These are phyloP conservation scores for Cardamine occulta DNA, from an alignment of 345 rosid species.

Conservation along the genomic window DNA sequence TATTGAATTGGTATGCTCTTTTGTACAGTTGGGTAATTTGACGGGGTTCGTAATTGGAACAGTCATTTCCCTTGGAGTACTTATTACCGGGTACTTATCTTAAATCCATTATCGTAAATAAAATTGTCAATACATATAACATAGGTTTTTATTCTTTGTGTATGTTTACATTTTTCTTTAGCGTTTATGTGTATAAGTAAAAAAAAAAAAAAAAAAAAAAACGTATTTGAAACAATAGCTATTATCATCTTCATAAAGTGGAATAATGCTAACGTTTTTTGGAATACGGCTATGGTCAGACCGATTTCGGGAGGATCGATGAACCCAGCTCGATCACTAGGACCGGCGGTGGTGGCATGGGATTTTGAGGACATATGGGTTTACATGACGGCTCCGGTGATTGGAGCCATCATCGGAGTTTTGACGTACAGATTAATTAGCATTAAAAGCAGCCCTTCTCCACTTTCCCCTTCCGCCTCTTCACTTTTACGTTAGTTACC, in stretches of 20 bases:
- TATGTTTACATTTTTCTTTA: background rate
- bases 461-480: slow-evolving; percentile 44
- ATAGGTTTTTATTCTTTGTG: background rate
- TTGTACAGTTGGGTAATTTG: slow-evolving; percentile 58
- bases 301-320: slow-evolving; percentile 92
- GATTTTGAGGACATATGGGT: slow-evolving; percentile 75
- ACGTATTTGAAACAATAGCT: background rate
- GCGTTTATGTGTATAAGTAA: background rate
- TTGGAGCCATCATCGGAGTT: slow-evolving; percentile 70
- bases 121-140: background rate
- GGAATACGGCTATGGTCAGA: slow-evolving; percentile 43
- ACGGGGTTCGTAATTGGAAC: slow-evolving; percentile 73
- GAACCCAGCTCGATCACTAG: slow-evolving; percentile 92
- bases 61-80: slow-evolving; percentile 75
- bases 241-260: background rate
- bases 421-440: slow-evolving; percentile 52
- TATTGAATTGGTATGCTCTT: background rate
- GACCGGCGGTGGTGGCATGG: slow-evolving; percentile 82
- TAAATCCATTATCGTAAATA: background rate
- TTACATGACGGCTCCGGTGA: slow-evolving; percentile 68
- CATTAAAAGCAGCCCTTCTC: slow-evolving; percentile 47
- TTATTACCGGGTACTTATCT: slow-evolving; percentile 63
- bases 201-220: too few relatives aligned
- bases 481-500: slow-evolving; percentile 32
- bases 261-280: slow-evolving; percentile 1